Percentiles rank a stretch among this genome's conserved stretches.
Conservation (phyloP, 2,329 filamentous ascomycete species). For the Neonectria neomacrospora region DNA sequence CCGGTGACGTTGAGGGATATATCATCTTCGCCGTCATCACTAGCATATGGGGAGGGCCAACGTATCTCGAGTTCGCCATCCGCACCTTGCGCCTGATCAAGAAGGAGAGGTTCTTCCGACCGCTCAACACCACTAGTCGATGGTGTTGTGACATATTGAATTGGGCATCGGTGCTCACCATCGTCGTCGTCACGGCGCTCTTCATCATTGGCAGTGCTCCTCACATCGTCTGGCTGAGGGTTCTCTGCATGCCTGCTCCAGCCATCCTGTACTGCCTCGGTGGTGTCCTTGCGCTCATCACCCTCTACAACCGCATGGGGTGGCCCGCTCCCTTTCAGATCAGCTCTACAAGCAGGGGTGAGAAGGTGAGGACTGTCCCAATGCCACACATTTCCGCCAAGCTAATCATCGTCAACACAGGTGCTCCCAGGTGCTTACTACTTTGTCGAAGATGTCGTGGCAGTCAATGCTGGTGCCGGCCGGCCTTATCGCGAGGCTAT, state of each 20-base stretch:
- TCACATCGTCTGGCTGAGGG: slow-evolving; percentile 59
- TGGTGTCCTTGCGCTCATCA: slow-evolving; percentile 53
- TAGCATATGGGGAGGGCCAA: slow-evolving; percentile 66
- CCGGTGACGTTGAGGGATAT: slow-evolving; percentile 51
- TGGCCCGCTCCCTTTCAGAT: slow-evolving; percentile 68
- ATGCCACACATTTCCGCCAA: accelerated
- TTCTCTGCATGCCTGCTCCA: slow-evolving; percentile 63
- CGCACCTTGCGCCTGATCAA: slow-evolving; percentile 61
- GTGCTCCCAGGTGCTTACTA: slow-evolving; percentile 72
- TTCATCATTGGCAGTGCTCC: slow-evolving; percentile 64
- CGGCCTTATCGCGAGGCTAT: slow-evolving; percentile 55
- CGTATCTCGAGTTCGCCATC: slow-evolving; percentile 63
- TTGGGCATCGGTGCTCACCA: slow-evolving; percentile 58
- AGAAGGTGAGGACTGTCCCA: slow-evolving; percentile 42
- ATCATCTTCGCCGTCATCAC: slow-evolving; percentile 65
- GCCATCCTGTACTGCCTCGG: slow-evolving; percentile 62
- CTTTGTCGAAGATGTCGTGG: slow-evolving; percentile 74
- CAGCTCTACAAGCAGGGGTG: slow-evolving; percentile 70
- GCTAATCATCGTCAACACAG: slow-evolving; percentile 41
- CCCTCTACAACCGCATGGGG: slow-evolving; percentile 49
- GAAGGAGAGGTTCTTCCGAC: slow-evolving; percentile 61
- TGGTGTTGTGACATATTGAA: slow-evolving; percentile 64
- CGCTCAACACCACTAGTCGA: slow-evolving; percentile 57
- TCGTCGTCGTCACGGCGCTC: slow-evolving; percentile 60
- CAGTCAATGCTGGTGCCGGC: slow-evolving; percentile 72